Evolutionary conservation across 495 filamentous ascomycete genomes (phyloP), one percentile per base, ranked within the genome.

Genomic region (Massariosphaeria phaeospora): DNA sequence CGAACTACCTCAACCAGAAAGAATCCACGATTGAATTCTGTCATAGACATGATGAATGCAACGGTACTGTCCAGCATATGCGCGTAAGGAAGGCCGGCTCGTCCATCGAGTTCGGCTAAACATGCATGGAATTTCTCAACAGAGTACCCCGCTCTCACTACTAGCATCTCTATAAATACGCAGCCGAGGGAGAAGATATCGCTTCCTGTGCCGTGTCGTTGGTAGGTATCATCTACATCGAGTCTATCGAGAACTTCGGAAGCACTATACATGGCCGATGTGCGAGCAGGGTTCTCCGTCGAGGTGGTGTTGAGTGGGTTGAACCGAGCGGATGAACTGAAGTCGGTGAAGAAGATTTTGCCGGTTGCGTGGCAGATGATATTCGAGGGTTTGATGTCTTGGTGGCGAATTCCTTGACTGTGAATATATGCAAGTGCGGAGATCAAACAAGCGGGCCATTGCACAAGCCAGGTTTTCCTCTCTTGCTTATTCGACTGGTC

Each of bases 161-260:
- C 31, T 6, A 39, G 48, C 51, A 54, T 54, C 40, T 54, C 41
- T 1, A 44, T 6, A 20, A 54, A 54, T 20, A 54, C 51, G 29
- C 39, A 44, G 15, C 51, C 51, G 12, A 54, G 51, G 34, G 51
- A 20, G 27, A 54, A 54, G 3, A 54, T 15, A 26, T 54, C 51
- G 15, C 29, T 47, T 12, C 48, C 26, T 7, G 25, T 30, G 1
- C 48, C 35, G 29, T 52, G 48, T 23, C 36, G 18, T 8, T 29
- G 15, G 26, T 18, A 25, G 45, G 17, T 21, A 3, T 23, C 23
- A 7, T 18, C 17, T 3, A 31, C 26, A 33, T 48, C 44, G 15
- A 12, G 18, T 18, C 17, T 31, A n/a, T 31, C 44, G 4, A 48
- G 12, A 3, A 48, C 44, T 25, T 48, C 44, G 9, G 44, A 30